A percentile compares a stretch with the other conserved stretches of the same genome.
Conservation (phyloP, 2,329 filamentous ascomycete species). For the Cladosporium cucumerinum region DNA sequence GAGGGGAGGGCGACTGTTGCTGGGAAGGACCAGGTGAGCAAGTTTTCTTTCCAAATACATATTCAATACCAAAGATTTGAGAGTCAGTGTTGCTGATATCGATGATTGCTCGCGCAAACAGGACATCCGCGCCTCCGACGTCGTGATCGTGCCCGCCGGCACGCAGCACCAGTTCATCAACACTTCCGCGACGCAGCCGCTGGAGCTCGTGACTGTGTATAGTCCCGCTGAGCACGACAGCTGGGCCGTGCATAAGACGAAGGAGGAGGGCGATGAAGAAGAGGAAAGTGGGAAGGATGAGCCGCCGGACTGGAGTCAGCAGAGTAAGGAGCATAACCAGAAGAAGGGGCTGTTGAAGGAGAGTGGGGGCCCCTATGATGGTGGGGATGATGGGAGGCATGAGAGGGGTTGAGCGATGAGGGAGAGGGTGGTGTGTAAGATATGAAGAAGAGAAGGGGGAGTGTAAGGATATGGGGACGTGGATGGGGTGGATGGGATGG, state of each 20-base stretch:
- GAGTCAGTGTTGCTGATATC: not conserved
- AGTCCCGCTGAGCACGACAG: constrained; percentile 60
- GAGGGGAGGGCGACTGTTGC: constrained; percentile 56
- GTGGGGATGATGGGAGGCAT: constrained; percentile 37
- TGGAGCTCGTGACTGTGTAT: constrained; percentile 63
- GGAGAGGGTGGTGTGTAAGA: not conserved
- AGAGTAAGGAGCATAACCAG: constrained; percentile 58
- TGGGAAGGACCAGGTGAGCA: constrained; percentile 52
- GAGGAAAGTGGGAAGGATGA: constrained; percentile 61
- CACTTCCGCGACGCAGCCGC: constrained; percentile 52
- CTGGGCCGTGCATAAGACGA: constrained; percentile 59
- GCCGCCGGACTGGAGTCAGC: constrained; percentile 57
- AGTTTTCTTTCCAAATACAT: not conserved
- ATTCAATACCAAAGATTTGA: not conserved
- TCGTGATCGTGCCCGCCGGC: constrained; percentile 62
- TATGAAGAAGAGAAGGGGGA: not conserved
- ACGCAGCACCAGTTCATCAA: constrained; percentile 66
- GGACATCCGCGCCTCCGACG: constrained; percentile 52
- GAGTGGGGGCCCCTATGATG: constrained; percentile 36
- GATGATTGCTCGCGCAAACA: constrained; percentile 22
- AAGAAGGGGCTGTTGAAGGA: constrained; percentile 53
- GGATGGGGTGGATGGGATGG: not conserved
- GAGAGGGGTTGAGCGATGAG: constrained; percentile 25
- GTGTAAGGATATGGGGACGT: not conserved
- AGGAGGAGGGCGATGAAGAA: constrained; percentile 60